These are phyloP conservation scores for Emericellopsis cladophorae DNA, from an alignment of 2,329 filamentous ascomycete species.

Conservation along the genomic window DNA sequence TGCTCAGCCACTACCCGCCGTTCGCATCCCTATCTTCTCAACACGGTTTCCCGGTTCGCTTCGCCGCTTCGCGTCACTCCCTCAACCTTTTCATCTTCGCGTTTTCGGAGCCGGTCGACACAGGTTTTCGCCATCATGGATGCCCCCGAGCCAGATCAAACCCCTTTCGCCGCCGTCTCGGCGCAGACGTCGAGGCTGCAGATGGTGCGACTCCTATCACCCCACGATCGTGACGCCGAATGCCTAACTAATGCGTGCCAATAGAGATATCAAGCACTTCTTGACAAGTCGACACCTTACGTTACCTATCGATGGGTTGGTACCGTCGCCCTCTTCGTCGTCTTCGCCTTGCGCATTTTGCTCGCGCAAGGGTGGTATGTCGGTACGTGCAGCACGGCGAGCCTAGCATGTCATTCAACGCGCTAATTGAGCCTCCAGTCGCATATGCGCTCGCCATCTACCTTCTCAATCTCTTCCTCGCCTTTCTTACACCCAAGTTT, in stretches of 20 bases:
- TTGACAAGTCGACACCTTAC: conserved; percentile 88
- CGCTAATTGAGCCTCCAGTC: conserved; percentile 38
- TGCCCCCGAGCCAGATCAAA: conserved; percentile 73
- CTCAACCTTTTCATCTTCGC: no score
- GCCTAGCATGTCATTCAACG: background rate
- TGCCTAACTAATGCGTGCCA: conserved; percentile 6
- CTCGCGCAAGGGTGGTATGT: conserved; percentile 98
- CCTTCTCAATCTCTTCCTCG: conserved; percentile 96
- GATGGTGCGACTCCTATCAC: conserved; percentile 42
- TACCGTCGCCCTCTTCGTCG: conserved; percentile 59
- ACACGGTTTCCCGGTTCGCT: no score
- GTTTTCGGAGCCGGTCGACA: no score
- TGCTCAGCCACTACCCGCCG: no score
- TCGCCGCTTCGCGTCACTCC: no score
- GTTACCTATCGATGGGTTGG: conserved; percentile 81
- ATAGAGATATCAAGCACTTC: conserved; percentile 85
- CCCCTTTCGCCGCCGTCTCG: conserved; percentile 81
- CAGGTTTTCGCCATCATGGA: conserved; percentile 48
- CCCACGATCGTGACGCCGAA: background rate
- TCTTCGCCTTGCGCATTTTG: conserved; percentile 85
- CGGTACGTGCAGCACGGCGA: conserved; percentile 36
- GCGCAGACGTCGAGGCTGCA: conserved; percentile 68
- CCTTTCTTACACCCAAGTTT: conserved; percentile 96
- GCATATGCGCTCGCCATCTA: conserved; percentile 98
- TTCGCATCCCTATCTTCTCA: no score